phyloP scores from a whole-genome alignment of 129 eudicot species.

The Escallonia herrerae region DNA sequence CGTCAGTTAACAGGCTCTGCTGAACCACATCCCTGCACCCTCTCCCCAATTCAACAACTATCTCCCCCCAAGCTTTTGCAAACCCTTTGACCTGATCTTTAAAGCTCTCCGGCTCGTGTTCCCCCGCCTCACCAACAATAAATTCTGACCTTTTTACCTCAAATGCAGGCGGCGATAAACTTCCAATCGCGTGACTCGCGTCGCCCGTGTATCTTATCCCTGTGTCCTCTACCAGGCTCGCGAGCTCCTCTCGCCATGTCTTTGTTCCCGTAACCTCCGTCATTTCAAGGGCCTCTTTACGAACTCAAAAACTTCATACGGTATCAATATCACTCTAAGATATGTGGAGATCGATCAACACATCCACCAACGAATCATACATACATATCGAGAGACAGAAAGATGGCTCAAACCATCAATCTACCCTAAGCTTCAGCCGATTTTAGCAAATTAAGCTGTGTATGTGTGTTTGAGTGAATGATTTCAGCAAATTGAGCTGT shows the following conservation, averaged over 20 bases:
- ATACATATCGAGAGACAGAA: background rate
- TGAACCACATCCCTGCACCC: slow-evolving; percentile 71
- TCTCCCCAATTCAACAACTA: slow-evolving; percentile 59
- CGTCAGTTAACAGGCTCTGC: slow-evolving; percentile 67
- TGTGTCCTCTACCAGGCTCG: slow-evolving; percentile 68
- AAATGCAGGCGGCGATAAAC: slow-evolving; percentile 25
- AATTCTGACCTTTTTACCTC: slow-evolving; percentile 26
- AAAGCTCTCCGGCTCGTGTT: slow-evolving; percentile 51
- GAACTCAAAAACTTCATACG: background rate
- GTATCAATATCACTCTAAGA: background rate
- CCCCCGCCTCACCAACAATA: slow-evolving; percentile 2
- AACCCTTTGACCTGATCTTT: slow-evolving; percentile 87
- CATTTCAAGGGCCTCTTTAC: slow-evolving; percentile 24
- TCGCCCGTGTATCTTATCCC: slow-evolving; percentile 52
- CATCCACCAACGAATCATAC: too few relatives aligned
- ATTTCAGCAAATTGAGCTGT: too few relatives aligned
- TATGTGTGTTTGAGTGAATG: too few relatives aligned
- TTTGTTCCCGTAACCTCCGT: slow-evolving; percentile 39
- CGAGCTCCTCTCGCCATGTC: slow-evolving; percentile 86
- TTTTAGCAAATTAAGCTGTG: too few relatives aligned
- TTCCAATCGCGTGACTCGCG: slow-evolving; percentile 20
- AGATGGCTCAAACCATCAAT: background rate
- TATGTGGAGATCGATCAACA: background rate
- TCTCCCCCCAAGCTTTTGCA: slow-evolving; percentile 85
- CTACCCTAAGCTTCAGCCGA: background rate